Conservation (phyloP, 768 basidiomycete genomes). For the Panellus pusillus region DNA sequence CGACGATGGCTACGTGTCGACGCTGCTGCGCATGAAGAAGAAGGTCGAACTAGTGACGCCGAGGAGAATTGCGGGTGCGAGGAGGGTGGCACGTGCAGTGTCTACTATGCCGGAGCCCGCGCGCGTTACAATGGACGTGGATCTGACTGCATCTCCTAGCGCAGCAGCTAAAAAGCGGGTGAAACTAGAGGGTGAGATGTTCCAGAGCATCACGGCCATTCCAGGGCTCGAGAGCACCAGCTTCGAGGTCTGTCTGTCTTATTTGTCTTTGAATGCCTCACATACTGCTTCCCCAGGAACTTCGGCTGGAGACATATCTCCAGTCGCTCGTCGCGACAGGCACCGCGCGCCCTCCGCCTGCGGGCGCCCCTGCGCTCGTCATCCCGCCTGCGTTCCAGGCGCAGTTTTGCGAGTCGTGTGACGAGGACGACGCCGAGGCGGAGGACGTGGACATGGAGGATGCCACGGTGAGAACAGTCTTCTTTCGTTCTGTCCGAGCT, state of each 20-base stretch:
- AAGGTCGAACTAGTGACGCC: not conserved
- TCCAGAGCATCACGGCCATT: slow-evolving; percentile 19
- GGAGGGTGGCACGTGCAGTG: slow-evolving; percentile 11
- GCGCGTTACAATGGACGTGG: not conserved
- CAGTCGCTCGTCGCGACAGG: slow-evolving; percentile 20
- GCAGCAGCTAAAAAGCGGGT: not conserved
- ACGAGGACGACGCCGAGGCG: not conserved
- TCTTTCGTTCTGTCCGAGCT: too few species aligned
- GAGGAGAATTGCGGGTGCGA: slow-evolving; percentile 17
- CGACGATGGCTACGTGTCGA: slow-evolving; percentile 21
- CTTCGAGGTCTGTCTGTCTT: slow-evolving; percentile 14
- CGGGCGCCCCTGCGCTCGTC: slow-evolving; percentile 5
- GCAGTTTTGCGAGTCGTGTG: slow-evolving; percentile 4
- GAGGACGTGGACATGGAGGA: slow-evolving; percentile 8
- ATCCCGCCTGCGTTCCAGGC: slow-evolving; percentile 14
- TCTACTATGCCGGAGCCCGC: not conserved
- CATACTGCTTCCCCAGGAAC: slow-evolving; percentile 9
- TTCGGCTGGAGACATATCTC: slow-evolving; percentile 19
- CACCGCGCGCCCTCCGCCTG: slow-evolving; percentile 18
- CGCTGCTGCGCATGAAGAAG: slow-evolving; percentile 15
- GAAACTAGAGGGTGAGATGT: slow-evolving; percentile 10
- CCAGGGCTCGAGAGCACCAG: slow-evolving; percentile 16
- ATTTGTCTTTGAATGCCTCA: not conserved
- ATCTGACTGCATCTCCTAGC: not conserved
- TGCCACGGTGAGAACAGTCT: not conserved